Evolutionary conservation across 2,329 filamentous ascomycete species (phyloP).

Genomic region (Sphaceloma murrayae): DNA sequence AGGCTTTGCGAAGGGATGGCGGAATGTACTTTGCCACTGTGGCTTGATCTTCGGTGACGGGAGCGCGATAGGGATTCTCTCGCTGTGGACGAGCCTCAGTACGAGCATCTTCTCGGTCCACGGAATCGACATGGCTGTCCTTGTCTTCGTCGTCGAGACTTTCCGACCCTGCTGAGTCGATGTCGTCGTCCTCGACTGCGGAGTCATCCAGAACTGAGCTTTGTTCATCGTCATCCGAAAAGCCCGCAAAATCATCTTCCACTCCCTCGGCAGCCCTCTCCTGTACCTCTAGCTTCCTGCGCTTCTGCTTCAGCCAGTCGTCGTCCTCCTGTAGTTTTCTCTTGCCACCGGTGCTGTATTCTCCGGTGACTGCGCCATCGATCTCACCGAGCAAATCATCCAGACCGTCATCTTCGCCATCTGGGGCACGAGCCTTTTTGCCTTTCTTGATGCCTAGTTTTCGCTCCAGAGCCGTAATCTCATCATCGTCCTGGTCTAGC

Average conservation of each 20-base stretch:
- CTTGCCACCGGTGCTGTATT: constrained; percentile 36
- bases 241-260: constrained; percentile 22
- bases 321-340: constrained; percentile 50
- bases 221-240: constrained; percentile 16
- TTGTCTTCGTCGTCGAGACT: constrained; percentile 22
- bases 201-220: no score
- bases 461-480: constrained; percentile 79
- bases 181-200: constrained; percentile 21
- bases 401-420: constrained; percentile 63
- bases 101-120: no score
- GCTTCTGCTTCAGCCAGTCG: constrained; percentile 50
- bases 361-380: constrained; percentile 37
- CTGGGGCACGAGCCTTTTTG: constrained; percentile 52
- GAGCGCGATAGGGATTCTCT: constrained; percentile 86
- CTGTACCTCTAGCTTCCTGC: constrained; percentile 40
- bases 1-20: constrained; percentile 63
- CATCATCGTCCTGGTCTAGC: constrained; percentile 71
- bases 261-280: constrained; percentile 21
- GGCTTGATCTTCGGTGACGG: constrained; percentile 36
- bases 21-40: constrained; percentile 70
- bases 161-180: no score
- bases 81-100: constrained; percentile 38
- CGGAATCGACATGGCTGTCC: constrained; percentile 24
- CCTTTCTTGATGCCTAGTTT: constrained; percentile 77
- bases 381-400: constrained; percentile 66